phyloP scores from a whole-genome alignment of 2,329 filamentous ascomycete species.

The Colletotrichum eremochloae region DNA sequence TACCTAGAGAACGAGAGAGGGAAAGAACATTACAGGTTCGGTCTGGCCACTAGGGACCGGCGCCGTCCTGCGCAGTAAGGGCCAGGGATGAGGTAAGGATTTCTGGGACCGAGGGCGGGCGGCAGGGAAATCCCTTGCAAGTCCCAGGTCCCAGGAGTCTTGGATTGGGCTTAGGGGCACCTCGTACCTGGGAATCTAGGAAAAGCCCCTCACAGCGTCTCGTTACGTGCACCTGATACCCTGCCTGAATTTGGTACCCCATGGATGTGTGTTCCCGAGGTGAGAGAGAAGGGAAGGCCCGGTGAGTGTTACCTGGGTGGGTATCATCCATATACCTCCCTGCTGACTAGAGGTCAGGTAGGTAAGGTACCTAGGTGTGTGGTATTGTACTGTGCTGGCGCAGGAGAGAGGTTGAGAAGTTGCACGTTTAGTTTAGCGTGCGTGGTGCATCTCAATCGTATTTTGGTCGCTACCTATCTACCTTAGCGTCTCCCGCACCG shows the following conservation, averaged over 20 bases:
- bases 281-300: slow-evolving; percentile 8
- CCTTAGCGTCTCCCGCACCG: neutral
- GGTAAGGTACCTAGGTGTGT: too few species aligned
- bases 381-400: neutral
- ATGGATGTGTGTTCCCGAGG: slow-evolving; percentile 11
- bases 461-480: too few species aligned
- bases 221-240: slow-evolving; percentile 31
- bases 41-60: neutral
- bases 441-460: neutral
- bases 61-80: neutral
- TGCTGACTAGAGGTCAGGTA: too few species aligned
- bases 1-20: neutral
- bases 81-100: neutral
- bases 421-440: neutral
- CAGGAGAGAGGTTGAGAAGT: neutral
- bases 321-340: neutral
- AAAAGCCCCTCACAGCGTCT: slow-evolving; percentile 13
- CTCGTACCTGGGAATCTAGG: slow-evolving; percentile 14
- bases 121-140: slow-evolving; percentile 18
- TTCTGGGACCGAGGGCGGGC: slow-evolving; percentile 6
- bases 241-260: slow-evolving; percentile 20
- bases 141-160: slow-evolving; percentile 19
- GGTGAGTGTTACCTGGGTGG: neutral
- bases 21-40: neutral
- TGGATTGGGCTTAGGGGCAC: slow-evolving; percentile 9